Base-by-base conservation (phyloP, 306 rosid genomes). In the Erythrophleum fordii region DNA sequence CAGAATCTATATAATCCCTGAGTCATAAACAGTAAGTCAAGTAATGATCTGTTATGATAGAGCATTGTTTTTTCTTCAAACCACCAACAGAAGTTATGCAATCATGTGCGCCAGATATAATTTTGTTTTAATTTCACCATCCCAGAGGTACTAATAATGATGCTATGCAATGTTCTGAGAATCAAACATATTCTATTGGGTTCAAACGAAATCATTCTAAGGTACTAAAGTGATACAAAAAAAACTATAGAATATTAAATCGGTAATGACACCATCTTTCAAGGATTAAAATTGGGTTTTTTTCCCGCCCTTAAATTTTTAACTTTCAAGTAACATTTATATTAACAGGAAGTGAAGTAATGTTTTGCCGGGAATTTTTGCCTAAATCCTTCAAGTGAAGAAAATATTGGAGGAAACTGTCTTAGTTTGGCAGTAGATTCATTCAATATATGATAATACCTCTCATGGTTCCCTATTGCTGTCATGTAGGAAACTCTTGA, bases 391-490 rank as follows among this genome's bases (percentile, higher is more conserved):
- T 42, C 4, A 17, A 26, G 10, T 60, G 71, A 25, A 13, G 45
- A 59, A 60, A 65, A 45, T 76, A 9, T 61, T 61, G 14, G n/a
- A 28, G 20, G 31, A 61, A 60, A 18, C 29, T 60, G 48, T 14
- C 18, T 42, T 22, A 35, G 7, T 35, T 61, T 34, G 29, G 16
- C 4, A 28, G 29, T 17, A 28, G 31, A 42, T 60, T 76, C 29
- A 75, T 73, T 70, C 34, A 41, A 55, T 77, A 9, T 16, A 70
- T 41, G 70, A 65, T 5, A 71, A 29, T 64, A 92, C 98, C 98
- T 92, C 89, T 92, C 97, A 68, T 95, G 97, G 87, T 94, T 94
- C 37, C 98, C 98, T 7, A 94, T 94, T 42, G 95, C 94, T 6
- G 98, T 92, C 98, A 95, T 95, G 89, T 92, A 95, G 11, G 97